Evolutionary conservation across 2,329 filamentous ascomycete species (phyloP).

Genomic region (Dendryphion nanum): DNA sequence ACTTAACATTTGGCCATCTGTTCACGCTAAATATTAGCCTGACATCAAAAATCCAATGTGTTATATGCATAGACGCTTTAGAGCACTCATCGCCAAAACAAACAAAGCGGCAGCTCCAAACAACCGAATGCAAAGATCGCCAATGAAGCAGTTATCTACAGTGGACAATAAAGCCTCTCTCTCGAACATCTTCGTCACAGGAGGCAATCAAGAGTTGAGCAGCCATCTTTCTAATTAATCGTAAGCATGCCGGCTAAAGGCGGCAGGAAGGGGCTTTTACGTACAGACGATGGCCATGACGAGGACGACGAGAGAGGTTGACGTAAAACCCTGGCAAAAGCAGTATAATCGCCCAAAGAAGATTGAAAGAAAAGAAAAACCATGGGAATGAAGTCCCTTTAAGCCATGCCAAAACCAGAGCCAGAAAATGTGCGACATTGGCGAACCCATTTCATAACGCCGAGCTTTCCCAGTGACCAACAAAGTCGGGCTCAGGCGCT

Average conservation of each 20-base stretch:
- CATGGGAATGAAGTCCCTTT: constrained; percentile 33
- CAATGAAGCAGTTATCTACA: too few relatives aligned
- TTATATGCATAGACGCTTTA: too few relatives aligned
- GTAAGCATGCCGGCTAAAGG: constrained; percentile 40
- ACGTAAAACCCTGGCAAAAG: constrained; percentile 33
- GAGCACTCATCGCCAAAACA: not conserved
- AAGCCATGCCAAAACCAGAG: constrained; percentile 32
- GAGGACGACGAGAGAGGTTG: constrained; percentile 45
- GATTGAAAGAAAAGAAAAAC: constrained; percentile 22
- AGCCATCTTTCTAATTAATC: constrained; percentile 43
- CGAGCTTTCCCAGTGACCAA: constrained; percentile 33
- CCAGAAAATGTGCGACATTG: constrained; percentile 19
- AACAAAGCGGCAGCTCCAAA: not conserved
- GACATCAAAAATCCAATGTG: too few relatives aligned
- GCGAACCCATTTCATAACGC: constrained; percentile 36
- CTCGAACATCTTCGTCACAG: constrained; percentile 43
- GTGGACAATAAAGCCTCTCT: too few relatives aligned
- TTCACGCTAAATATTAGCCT: constrained; percentile 2
- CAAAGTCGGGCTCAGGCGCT: constrained; percentile 30
- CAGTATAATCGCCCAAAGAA: constrained; percentile 31
- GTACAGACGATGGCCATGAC: constrained; percentile 47
- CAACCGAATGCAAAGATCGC: too few relatives aligned
- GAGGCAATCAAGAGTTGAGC: constrained; percentile 27
- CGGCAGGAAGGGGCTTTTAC: constrained; percentile 44
- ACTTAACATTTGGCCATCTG: constrained; percentile 62